A percentile compares a stretch with the other conserved stretches of the same genome.
phyloP scores from a whole-genome alignment of 2,329 filamentous ascomycete genomes.

The Colletotrichum brevisporum region DNA sequence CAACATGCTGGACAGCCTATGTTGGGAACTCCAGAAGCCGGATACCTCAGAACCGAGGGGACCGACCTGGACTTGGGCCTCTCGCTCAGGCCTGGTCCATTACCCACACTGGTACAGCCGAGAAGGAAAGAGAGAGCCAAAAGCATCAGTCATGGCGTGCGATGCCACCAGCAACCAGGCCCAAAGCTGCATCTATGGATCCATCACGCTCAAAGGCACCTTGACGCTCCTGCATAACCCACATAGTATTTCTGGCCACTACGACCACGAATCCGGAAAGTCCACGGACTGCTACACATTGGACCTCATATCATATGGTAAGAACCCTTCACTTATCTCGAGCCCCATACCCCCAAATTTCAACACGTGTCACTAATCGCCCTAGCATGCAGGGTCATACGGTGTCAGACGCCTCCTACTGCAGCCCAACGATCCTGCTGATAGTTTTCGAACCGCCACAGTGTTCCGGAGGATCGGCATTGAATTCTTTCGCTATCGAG shows the following conservation, averaged over 20 bases:
- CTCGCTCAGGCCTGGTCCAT: neutral
- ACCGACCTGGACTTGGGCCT: neutral
- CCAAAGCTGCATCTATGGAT: neutral
- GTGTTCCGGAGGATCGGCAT: neutral
- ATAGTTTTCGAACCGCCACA: neutral
- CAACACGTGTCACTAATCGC: too few relatives aligned
- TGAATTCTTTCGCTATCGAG: too few relatives aligned
- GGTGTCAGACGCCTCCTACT: neutral
- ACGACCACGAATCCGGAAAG: neutral
- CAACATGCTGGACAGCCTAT: neutral
- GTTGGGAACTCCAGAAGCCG: neutral
- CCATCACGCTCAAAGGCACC: neutral
- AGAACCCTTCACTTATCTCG: too few relatives aligned
- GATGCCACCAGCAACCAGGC: neutral
- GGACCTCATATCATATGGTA: neutral
- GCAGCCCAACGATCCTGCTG: neutral
- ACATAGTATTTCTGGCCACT: neutral
- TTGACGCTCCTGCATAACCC: neutral
- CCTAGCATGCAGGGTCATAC: too few relatives aligned
- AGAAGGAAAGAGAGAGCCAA: too few relatives aligned
- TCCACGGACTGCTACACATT: neutral
- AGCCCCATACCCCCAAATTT: too few relatives aligned
- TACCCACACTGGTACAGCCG: too few relatives aligned
- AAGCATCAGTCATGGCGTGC: neutral
- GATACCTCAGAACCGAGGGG: neutral